These are phyloP conservation scores for Macrotyloma uniflorum DNA, from an alignment of 306 rosid genomes.

Conservation along the genomic window DNA sequence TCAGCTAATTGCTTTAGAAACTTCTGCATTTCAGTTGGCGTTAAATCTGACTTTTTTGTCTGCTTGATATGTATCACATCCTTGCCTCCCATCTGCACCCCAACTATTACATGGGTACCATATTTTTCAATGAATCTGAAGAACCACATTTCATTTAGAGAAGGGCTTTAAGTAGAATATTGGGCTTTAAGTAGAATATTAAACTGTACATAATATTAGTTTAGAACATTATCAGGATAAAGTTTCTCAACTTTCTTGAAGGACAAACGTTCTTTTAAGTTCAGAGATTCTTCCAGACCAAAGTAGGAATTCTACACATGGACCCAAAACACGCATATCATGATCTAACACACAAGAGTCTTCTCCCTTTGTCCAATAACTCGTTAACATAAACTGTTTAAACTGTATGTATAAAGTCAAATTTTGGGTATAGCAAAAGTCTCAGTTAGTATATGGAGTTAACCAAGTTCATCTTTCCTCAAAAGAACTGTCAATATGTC, in stretches of 20 bases:
- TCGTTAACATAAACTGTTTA: background rate
- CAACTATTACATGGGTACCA: constrained; percentile 89
- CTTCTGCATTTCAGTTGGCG: constrained; percentile 68
- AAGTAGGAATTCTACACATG: background rate
- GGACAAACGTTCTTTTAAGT: background rate
- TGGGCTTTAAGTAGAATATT: background rate
- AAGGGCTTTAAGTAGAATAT: background rate
- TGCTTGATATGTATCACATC: constrained; percentile 83
- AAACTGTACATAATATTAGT: background rate
- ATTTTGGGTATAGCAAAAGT: background rate
- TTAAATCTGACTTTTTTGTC: constrained; percentile 59
- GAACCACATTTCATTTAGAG: constrained; percentile 37
- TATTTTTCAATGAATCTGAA: constrained; percentile 90
- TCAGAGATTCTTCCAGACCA: too few species aligned
- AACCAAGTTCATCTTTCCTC: background rate
- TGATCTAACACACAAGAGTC: background rate
- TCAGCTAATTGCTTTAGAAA: constrained; percentile 75
- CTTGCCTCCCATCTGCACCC: constrained; percentile 97
- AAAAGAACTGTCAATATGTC: background rate
- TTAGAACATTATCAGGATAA: background rate
- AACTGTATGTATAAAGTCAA: background rate
- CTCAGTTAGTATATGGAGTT: background rate
- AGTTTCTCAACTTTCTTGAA: background rate
- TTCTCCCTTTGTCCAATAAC: background rate
- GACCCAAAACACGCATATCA: background rate